phyloP scores from a whole-genome alignment of 768 basidiomycete genomes.

The Boletus pseudo-olivaceus region DNA sequence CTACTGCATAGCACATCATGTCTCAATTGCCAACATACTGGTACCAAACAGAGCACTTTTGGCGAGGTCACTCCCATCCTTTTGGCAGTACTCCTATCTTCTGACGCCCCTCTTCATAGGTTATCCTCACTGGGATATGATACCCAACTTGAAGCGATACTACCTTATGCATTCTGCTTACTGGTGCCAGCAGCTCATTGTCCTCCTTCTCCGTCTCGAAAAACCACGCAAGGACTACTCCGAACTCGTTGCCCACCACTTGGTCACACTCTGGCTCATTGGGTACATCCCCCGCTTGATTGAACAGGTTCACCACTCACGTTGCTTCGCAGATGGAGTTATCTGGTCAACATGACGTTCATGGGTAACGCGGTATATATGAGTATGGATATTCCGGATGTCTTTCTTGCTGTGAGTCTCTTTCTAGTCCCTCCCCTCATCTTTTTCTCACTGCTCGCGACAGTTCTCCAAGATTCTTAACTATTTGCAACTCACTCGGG shows the following conservation, averaged over 20 bases:
- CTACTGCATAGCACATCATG: constrained; percentile 71
- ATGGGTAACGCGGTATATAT: constrained; percentile 92
- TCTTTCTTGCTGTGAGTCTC: constrained; percentile 71
- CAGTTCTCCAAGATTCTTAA: constrained; percentile 85
- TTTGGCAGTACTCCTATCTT: neutral
- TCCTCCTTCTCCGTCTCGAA: constrained; percentile 81
- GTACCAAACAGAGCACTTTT: constrained; percentile 81
- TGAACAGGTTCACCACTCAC: neutral
- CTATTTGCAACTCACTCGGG: constrained; percentile 68
- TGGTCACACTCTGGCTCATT: constrained; percentile 93
- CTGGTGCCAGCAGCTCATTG: constrained; percentile 91
- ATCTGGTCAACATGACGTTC: constrained; percentile 70
- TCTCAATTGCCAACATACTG: constrained; percentile 75
- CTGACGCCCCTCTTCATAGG: constrained; percentile 38
- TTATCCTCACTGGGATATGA: constrained; percentile 90
- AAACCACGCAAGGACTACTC: constrained; percentile 90
- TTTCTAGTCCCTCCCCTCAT: neutral
- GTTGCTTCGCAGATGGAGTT: constrained; percentile 65
- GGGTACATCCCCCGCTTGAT: constrained; percentile 48
- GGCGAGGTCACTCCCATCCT: constrained; percentile 55
- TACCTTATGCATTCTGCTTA: constrained; percentile 93
- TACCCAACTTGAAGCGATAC: constrained; percentile 79
- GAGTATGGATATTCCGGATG: constrained; percentile 96
- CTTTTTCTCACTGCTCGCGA: neutral
- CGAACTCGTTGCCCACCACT: constrained; percentile 86